These are phyloP conservation scores for Pythium pectinolyticum DNA, from an alignment of 352 stramenopile species.

Conservation along the genomic window DNA sequence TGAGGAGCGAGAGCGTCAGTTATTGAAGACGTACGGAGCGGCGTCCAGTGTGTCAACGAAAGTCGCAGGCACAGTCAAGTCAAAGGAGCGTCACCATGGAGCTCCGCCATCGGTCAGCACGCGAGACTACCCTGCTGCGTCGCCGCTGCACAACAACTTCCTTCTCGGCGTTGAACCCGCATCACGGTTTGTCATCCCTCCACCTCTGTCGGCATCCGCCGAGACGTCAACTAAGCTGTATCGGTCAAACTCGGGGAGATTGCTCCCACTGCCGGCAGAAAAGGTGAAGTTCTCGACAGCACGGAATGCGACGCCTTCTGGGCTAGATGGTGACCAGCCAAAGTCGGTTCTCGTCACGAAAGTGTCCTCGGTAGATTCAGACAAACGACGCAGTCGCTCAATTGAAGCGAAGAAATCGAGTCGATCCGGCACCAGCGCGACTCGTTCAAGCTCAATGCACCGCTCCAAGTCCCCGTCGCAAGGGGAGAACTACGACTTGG, in stretches of 20 bases:
- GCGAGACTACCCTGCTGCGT: slow-evolving; percentile 8
- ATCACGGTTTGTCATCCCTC: slow-evolving; percentile 51
- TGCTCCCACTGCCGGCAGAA: slow-evolving; percentile 18
- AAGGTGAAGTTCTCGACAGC: slow-evolving; percentile 26
- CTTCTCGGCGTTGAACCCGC: slow-evolving; percentile 16
- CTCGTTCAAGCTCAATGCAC: neutral
- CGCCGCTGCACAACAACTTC: slow-evolving; percentile 27
- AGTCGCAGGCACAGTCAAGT: neutral
- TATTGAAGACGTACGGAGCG: slow-evolving; percentile 55
- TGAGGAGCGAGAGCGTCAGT: slow-evolving; percentile 44
- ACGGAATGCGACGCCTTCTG: neutral
- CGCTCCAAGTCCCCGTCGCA: neutral
- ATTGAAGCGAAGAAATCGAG: slow-evolving; percentile 16
- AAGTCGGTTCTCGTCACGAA: slow-evolving; percentile 23
- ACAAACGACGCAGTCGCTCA: slow-evolving; percentile 8
- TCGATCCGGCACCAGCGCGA: neutral
- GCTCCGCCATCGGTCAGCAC: slow-evolving; percentile 15
- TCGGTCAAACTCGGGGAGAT: slow-evolving; percentile 17
- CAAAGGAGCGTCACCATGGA: slow-evolving; percentile 23
- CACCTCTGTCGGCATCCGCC: slow-evolving; percentile 41
- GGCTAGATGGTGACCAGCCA: neutral
- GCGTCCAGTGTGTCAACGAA: slow-evolving; percentile 15
- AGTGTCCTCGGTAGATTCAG: neutral
- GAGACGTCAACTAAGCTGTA: neutral
- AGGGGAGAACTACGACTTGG: neutral